Evolutionary conservation across 352 stramenopile species (phyloP), one percentile per base, ranked within the genome.

Genomic region (Phytophthora rubi): DNA sequence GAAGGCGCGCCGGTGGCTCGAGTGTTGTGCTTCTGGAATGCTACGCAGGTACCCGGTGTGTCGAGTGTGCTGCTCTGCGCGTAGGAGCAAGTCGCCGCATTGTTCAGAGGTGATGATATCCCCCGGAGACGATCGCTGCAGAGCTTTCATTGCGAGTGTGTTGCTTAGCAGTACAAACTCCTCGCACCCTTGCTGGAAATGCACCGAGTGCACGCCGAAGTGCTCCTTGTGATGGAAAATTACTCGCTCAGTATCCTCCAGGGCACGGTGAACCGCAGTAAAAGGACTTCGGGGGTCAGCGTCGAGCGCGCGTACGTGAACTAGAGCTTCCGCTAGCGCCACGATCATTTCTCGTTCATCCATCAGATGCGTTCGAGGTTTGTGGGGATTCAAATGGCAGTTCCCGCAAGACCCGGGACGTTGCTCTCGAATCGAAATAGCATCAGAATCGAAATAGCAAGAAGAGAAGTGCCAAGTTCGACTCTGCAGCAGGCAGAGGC

Each of bases 151-250:
- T 6, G 80, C 78, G 0, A 80, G 65, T 9, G 80, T 81, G 61
- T 89, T 92, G 65, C 72, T 88, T n/a, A 87, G 68, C 2, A 92
- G 62, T 26, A 90, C 53, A 49, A 87, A 88, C 65, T 92, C 84
- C 52, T 92, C 76, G 26, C 77, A 86, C 1, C 80, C 82, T 53
- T 85, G 79, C 55, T 90, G 82, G 62, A 89, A 90, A 18, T 70
- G 55, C 39, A 65, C 45, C 33, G 68, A 85, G 37, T 61, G 15
- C 23, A 82, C 58, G 2, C 80, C 80, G 45, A 82, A 88, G 9
- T 33, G 56, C 35, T 81, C 74, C 58, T 88, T 90, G 70, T 88
- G 77, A 0, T 68, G 39, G 37, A 87, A 87, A 35, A 90, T 64
- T 16, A 75, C 53, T 7, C 77, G 61, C 51, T 90, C 80, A 15